Percentiles rank a stretch among this genome's conserved stretches.
phyloP scores from a whole-genome alignment of 371 early-diverging fungal genomes.

The Zychaea mexicana region DNA sequence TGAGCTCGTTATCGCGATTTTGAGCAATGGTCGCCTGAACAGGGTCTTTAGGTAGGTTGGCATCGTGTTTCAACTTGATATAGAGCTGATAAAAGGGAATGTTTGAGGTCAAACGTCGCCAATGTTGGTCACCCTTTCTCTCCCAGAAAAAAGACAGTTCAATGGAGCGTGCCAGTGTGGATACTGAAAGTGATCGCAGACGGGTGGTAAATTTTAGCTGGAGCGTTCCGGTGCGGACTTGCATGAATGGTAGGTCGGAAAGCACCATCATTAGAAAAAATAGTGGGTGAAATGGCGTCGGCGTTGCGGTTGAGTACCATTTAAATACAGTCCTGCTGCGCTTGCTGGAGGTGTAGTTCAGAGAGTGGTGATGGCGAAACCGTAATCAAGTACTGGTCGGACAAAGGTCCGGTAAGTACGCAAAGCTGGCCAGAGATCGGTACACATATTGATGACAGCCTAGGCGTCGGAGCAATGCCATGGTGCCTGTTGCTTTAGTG shows the following conservation, averaged over 20 bases:
- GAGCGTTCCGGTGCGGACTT: neutral
- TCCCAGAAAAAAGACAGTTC: neutral
- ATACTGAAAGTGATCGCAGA: neutral
- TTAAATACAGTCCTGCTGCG: neutral
- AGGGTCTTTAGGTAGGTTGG: neutral
- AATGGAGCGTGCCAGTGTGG: neutral
- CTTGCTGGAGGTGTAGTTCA: neutral
- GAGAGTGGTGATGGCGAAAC: too few relatives aligned
- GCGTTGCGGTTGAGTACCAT: neutral
- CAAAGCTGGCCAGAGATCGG: conserved; percentile 4
- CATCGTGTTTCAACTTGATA: neutral
- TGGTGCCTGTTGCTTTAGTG: conserved; percentile 5
- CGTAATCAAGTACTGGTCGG: conserved; percentile 21
- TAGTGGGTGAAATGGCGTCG: neutral
- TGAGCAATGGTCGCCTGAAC: neutral
- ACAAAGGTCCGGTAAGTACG: conserved; percentile 14
- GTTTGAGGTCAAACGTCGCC: too few relatives aligned
- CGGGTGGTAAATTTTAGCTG: neutral
- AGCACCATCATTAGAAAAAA: neutral
- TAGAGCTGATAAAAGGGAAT: neutral
- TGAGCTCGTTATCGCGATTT: neutral
- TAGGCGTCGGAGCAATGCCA: neutral
- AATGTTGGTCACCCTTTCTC: neutral
- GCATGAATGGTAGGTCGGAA: neutral
- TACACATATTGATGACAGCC: conserved; percentile 6